Evolutionary conservation across 306 rosid species (phyloP).

Genomic region (Gillenia trifoliata): DNA sequence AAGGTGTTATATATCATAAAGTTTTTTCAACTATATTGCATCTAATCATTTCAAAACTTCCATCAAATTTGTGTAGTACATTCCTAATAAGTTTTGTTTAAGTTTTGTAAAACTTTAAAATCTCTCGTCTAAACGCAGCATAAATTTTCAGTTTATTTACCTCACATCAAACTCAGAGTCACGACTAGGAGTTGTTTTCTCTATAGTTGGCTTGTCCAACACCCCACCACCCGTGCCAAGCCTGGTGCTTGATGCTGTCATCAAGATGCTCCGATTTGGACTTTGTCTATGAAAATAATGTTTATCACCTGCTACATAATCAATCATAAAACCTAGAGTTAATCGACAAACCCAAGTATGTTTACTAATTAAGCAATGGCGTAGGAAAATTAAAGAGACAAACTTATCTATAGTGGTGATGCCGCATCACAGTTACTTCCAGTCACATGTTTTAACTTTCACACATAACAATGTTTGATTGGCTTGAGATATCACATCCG

Average conservation of each 20-base stretch:
- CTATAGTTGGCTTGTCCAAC: constrained; percentile 80
- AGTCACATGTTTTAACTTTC: no score
- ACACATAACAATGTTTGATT: no score
- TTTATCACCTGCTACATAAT: constrained; percentile 48
- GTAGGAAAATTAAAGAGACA: neutral
- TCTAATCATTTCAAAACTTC: neutral
- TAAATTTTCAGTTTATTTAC: constrained; percentile 15
- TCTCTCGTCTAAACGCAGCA: neutral
- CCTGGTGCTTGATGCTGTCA: constrained; percentile 43
- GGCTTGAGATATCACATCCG: no score
- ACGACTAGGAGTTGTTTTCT: constrained; percentile 73
- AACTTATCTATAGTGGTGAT: no score
- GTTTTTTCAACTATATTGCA: neutral
- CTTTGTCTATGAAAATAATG: constrained; percentile 31
- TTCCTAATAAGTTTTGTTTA: neutral
- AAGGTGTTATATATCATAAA: neutral
- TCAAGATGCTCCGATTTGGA: constrained; percentile 38
- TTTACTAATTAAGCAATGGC: neutral
- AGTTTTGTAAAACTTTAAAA: neutral
- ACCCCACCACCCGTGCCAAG: constrained; percentile 69
- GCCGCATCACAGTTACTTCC: neutral
- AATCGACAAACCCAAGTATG: neutral
- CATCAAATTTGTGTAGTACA: neutral
- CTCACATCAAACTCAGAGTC: constrained; percentile 76
- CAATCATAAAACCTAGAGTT: constrained; percentile 10